Evolutionary conservation across 768 basidiomycete genomes (phyloP), one percentile per base, ranked within the genome.

Genomic region (Porpolomopsis calyptriformis): DNA sequence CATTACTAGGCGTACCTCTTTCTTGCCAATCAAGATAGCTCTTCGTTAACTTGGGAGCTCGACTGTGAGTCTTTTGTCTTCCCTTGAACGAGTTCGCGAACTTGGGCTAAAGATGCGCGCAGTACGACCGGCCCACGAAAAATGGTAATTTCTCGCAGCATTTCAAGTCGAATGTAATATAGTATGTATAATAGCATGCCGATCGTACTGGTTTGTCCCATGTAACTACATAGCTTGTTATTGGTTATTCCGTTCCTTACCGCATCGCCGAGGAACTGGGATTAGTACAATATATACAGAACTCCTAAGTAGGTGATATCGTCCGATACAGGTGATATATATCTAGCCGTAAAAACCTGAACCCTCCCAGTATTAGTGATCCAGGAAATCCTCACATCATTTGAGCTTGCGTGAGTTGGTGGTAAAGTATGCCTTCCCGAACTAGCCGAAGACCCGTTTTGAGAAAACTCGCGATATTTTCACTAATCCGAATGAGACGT

Each of bases 1-100:
- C 50, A 51, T 19, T 22, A 48, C 11, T 27, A 86, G 84, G 63
- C 78, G 1, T 85, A 85, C 54, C 62, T 82, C 26, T 75, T 74
- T 56, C 74, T 88, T 16, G 72, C 67, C 5, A 72, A 77, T 42
- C 85, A 86, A 62, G 80, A 83, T 43, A 70, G 75, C 23, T 81
- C 81, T 33, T 73, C 80, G 4, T 83, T 75, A 80, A 80, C 82
- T 7, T 88, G 83, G 82, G 85, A 87, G 57, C 68, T 88, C 23
- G 85, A 87, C 51, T 65, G 84, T 85, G 55, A 66, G 82, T 64
- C 18, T 20, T 41, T 16, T 19, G 2, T 43, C 19, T n/a, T 5
- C 12, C 26, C 9, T 20, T 35, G 24, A 6, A 26, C 3, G 12
- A 19, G 20, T 45, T 18, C 14, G 16, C 1, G 16, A 26, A 29